Conservation (phyloP, 768 basidiomycete species). For the Boletus tomentosulus region DNA sequence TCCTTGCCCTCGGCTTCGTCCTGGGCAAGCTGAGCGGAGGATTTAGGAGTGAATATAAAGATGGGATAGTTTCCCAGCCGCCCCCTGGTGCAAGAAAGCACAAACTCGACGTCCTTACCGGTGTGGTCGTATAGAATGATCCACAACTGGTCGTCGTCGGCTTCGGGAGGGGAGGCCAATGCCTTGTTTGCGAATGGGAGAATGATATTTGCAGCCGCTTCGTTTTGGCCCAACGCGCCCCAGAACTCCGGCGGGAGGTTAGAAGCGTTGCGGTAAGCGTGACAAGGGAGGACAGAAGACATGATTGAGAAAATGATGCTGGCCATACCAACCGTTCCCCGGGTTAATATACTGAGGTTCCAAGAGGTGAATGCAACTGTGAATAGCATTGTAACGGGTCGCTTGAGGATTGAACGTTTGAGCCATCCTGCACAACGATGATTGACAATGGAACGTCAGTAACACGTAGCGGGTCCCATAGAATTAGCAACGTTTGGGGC, state of each 20-base stretch:
- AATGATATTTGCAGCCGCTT: constrained; percentile 38
- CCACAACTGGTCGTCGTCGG: constrained; percentile 26
- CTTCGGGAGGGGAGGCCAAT: constrained; percentile 2
- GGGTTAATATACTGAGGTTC: constrained; percentile 4
- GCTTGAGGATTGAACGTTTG: not conserved
- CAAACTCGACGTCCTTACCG: constrained; percentile 28
- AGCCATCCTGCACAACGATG: constrained; percentile 18
- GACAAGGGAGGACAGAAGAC: constrained; percentile 7
- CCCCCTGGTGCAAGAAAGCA: constrained; percentile 58
- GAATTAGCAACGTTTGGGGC: constrained; percentile 3
- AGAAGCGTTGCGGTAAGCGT: constrained; percentile 7
- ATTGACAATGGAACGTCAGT: constrained; percentile 4
- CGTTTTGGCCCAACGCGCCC: constrained; percentile 25
- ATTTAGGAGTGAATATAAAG: constrained; percentile 54
- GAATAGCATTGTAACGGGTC: not conserved
- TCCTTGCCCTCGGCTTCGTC: constrained; percentile 16
- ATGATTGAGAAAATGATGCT: constrained; percentile 21
- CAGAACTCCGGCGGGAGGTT: constrained; percentile 28
- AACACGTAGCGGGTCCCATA: not conserved
- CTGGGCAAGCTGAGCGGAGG: constrained; percentile 33
- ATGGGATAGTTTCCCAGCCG: constrained; percentile 58
- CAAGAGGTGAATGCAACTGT: not conserved
- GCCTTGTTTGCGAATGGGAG: constrained; percentile 37
- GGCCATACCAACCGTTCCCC: not conserved
- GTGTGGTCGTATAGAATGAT: constrained; percentile 23